Evolutionary conservation across 2,329 filamentous ascomycete species (phyloP), one percentile per base, ranked within the genome.

Genomic region (Colletotrichum eremochloae): DNA sequence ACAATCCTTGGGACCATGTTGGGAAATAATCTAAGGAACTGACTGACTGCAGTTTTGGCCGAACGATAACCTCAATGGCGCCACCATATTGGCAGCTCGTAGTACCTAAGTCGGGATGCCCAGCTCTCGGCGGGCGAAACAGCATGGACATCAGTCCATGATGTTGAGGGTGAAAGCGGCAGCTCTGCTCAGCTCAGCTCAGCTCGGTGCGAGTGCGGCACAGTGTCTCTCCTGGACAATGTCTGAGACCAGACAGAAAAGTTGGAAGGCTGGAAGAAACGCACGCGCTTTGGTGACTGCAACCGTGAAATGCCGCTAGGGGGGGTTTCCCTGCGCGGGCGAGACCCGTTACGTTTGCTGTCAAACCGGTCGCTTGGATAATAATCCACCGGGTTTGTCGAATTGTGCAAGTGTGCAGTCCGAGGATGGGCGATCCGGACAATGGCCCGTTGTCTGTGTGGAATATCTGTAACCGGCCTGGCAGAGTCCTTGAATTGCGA

Each of bases 261-360:
- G 38, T 52, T 24, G 40, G 36, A 42, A 48, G 44, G 38, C 31
- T 61, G 31, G 38, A 29, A 36, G 40, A 62, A 46, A 24, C 64
- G 70, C 24, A 67, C 38, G 62, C 67, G 58, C 29, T 68, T 63
- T 63, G 52, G 44, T 36, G 65, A 68, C 44, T 53, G 65, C 69
- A 63, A 68, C 69, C 65, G 44, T 72, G 70, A 67, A n/a, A 70
- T 40, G 40, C 60, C 61, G 61, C 62, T 72, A 71, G 61, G 40
- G 61, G 40, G 66, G 48, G 24, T 62, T 71, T 70, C 64, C 64
- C 42, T 14, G 52, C 46, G 31, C 31, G 31, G 33, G 52, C 29
- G n/a, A 62, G 61, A 62, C 40, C 70, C 60, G 52, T 58, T 38
- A 63, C 42, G 15, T 48, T 55, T 38, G 55, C 58, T 72, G 62